These are phyloP conservation scores for Tetraselmis striata DNA, from an alignment of 139 green algal species.

Conservation along the genomic window DNA sequence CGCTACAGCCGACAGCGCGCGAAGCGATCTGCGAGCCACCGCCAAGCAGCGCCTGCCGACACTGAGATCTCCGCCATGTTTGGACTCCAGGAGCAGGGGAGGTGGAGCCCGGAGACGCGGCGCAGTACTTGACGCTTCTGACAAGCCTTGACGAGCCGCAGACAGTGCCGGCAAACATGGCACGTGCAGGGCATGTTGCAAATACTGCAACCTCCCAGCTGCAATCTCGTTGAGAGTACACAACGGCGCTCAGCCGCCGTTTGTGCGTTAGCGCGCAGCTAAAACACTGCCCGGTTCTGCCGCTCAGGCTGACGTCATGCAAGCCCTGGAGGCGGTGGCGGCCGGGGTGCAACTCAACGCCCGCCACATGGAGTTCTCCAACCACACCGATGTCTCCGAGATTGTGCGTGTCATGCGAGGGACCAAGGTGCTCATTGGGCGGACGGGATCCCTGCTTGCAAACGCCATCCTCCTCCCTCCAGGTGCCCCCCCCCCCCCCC, in stretches of 20 bases:
- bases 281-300: too few species aligned
- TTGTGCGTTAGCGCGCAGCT: too few species aligned
- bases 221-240: too few species aligned
- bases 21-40: too few species aligned
- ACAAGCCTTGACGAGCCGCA: background rate
- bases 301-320: background rate
- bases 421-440: background rate
- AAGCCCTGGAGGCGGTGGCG: background rate
- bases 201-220: too few species aligned
- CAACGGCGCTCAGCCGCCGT: too few species aligned
- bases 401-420: background rate
- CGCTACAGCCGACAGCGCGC: too few species aligned
- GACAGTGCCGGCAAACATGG: background rate
- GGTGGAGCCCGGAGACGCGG: background rate
- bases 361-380: background rate
- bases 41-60: too few species aligned
- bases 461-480: background rate
- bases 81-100: too few species aligned
- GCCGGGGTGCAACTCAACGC: background rate
- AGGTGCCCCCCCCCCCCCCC: too few species aligned
- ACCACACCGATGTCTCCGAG: background rate
- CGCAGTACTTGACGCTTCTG: background rate
- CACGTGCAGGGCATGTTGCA: background rate
- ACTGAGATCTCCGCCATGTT: too few species aligned
- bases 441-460: background rate